Evolutionary conservation across 2,329 filamentous ascomycete genomes (phyloP).

Genomic region (Raffaelea arxii): DNA sequence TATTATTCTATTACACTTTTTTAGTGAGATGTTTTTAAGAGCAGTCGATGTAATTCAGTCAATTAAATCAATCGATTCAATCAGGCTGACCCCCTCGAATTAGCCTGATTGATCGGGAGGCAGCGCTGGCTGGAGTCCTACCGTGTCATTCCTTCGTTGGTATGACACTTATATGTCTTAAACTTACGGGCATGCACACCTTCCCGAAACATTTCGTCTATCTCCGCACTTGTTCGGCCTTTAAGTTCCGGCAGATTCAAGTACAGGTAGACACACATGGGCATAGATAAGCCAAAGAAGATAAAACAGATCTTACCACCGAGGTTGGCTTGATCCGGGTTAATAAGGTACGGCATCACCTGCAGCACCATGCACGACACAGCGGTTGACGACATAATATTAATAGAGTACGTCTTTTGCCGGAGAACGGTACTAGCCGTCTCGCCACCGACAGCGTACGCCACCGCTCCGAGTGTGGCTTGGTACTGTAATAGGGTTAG

Average conservation of each 20-base stretch:
- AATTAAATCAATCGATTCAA: too few species aligned
- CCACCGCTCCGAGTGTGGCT: slow-evolving; percentile 19
- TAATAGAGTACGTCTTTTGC: slow-evolving; percentile 24
- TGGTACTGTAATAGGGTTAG: slow-evolving; percentile 18
- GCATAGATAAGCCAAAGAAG: slow-evolving; percentile 20
- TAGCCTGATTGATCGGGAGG: too few species aligned
- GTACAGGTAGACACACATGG: slow-evolving; percentile 16
- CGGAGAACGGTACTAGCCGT: slow-evolving; percentile 19
- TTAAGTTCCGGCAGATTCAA: slow-evolving; percentile 15
- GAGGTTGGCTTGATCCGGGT: slow-evolving; percentile 20
- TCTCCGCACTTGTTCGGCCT: slow-evolving; percentile 12
- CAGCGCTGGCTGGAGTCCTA: too few species aligned
- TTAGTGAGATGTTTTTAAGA: too few species aligned
- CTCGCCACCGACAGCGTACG: slow-evolving; percentile 21
- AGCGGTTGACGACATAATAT: slow-evolving; percentile 20
- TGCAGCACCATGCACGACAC: slow-evolving; percentile 20
- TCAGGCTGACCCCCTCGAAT: too few species aligned
- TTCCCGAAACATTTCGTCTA: slow-evolving; percentile 14
- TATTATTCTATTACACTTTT: too few species aligned
- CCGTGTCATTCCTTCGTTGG: too few species aligned
- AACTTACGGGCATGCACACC: slow-evolving; percentile 10
- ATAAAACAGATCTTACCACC: slow-evolving; percentile 23
- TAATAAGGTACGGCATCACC: slow-evolving; percentile 21
- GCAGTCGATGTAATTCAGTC: too few species aligned
- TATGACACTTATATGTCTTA: too few species aligned